Base-by-base conservation (phyloP, 2,329 filamentous ascomycete genomes). In the Pseudodiploospora longispora region DNA sequence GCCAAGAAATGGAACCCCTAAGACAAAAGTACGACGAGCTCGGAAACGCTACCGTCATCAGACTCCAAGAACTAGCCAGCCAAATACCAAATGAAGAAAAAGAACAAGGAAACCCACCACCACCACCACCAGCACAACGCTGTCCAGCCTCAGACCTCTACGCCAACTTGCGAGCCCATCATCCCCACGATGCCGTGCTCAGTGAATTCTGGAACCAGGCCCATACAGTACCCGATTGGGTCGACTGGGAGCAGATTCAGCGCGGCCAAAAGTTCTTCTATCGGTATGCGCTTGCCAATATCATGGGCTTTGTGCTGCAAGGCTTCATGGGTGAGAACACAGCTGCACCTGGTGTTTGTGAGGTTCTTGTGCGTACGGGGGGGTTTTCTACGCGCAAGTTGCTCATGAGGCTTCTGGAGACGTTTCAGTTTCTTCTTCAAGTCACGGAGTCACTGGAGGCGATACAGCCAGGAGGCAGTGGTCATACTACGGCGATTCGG, bases 191-290 rank as follows among this genome's bases (percentile, higher is more conserved):
- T n/a, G 40, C 41, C 4, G 69, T 71, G 40, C 65, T 56, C 3
- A 5, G 31, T 9, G 27, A 69, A 40, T 61, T 85, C 5, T 84
- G 80, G 80, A 58, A 61, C 2, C 66, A 83, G 49, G 66, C 81
- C 29, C 76, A 77, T 40, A 75, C 68, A 0, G 67, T 83, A 4
- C 81, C 82, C 0, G 66, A 71, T 0, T 84, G 80, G 80, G 81
- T 85, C 0, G 75, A 84, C 49, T 85, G 82, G 82, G 71, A 68
- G 1, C 80, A 84, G 53, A 76, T 85, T 28, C 65, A 70, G 43
- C 66, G 82, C 51, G 81, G 80, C 0, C 82, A 85, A 53, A 73
- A 80, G 10, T 59, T 65, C 47, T 63, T 84, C 76, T 85, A 83
- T 55, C 72, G 82, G 5, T 85, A 85, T 55, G 79, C 77, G 2